These are phyloP conservation scores for Pelargonium fulgidum DNA, from an alignment of 441 rosid genomes.

Conservation along the genomic window DNA sequence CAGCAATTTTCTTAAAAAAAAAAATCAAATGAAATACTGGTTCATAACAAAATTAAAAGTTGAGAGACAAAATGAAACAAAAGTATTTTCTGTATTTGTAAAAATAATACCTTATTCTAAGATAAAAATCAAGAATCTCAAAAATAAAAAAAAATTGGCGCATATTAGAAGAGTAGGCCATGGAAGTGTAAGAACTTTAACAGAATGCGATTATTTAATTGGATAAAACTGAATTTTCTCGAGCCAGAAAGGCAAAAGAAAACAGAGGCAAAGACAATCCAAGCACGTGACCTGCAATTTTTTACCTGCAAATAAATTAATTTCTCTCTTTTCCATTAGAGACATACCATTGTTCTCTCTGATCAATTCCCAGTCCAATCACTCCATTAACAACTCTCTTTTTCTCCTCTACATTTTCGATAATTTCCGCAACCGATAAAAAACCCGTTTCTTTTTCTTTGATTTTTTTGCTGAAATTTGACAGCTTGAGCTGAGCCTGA, in stretches of 20 bases:
- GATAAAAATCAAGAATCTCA: neutral
- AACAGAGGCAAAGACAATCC: slow-evolving; percentile 7
- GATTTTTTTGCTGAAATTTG: neutral
- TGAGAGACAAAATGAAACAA: no score
- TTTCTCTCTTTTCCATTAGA: neutral
- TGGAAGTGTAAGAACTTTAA: neutral
- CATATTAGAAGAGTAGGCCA: neutral
- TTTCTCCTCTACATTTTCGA: neutral
- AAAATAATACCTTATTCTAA: neutral
- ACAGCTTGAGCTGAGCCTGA: neutral
- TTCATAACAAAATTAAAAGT: no score
- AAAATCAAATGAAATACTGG: no score
- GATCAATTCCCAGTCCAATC: neutral
- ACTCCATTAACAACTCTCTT: neutral
- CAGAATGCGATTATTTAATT: neutral
- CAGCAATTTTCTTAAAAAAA: no score
- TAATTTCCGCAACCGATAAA: neutral
- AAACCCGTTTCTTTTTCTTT: neutral
- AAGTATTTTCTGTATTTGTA: no score
- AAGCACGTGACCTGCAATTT: slow-evolving; percentile 2
- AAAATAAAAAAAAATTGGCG: neutral
- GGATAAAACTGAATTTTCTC: no score
- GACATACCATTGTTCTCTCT: slow-evolving; percentile 1
- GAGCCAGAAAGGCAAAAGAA: neutral
- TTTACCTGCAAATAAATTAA: neutral